These are phyloP conservation scores for Eutrema heterophyllum DNA, from an alignment of 345 rosid genomes.

Conservation along the genomic window DNA sequence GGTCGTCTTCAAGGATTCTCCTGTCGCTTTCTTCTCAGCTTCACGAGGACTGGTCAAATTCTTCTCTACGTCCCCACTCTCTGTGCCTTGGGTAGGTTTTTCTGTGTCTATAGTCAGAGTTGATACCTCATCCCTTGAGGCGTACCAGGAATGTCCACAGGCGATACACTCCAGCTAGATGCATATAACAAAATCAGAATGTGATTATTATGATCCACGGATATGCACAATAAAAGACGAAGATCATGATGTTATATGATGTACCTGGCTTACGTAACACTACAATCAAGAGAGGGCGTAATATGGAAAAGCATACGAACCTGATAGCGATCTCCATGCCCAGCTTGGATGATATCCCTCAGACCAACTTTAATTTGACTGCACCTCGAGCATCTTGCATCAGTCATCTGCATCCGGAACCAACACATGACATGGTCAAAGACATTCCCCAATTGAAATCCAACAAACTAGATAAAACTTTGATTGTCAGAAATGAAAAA, in stretches of 20 bases:
- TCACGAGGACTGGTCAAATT: slow-evolving; percentile 58
- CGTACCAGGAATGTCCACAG: slow-evolving; percentile 91
- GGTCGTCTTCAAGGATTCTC: slow-evolving; percentile 37
- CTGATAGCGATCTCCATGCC: slow-evolving; percentile 95
- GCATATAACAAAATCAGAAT: slow-evolving; percentile 13
- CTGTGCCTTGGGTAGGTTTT: slow-evolving; percentile 42
- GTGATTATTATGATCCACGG: background rate
- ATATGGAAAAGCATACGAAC: slow-evolving; percentile 33
- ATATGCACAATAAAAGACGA: background rate
- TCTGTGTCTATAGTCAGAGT: slow-evolving; percentile 66
- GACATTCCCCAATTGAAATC: background rate
- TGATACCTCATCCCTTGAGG: slow-evolving; percentile 80
- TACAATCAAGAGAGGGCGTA: background rate
- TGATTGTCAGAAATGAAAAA: background rate
- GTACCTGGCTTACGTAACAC: background rate
- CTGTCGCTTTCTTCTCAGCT: slow-evolving; percentile 45
- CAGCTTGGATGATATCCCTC: slow-evolving; percentile 95
- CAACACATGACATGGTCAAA: slow-evolving; percentile 13
- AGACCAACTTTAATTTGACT: slow-evolving; percentile 61
- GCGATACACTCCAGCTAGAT: slow-evolving; percentile 74
- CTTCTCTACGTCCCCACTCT: slow-evolving; percentile 56
- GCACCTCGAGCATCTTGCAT: slow-evolving; percentile 87
- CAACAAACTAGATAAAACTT: background rate
- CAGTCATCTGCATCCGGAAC: slow-evolving; percentile 50
- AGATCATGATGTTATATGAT: background rate